Base-by-base conservation (phyloP, 768 basidiomycete species). In the Amanita molliuscula region DNA sequence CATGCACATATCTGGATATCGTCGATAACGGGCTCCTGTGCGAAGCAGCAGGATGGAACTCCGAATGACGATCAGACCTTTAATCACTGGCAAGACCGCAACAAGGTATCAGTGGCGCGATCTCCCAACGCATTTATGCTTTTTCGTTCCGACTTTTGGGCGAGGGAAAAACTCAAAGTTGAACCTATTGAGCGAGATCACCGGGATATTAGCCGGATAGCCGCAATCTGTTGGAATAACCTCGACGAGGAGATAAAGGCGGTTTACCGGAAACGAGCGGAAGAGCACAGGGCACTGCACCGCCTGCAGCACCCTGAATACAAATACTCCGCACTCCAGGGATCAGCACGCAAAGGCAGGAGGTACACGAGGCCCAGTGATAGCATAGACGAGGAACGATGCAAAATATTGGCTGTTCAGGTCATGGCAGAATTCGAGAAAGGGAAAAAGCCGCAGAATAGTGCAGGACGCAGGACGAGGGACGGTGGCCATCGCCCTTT, bases 71-170 rank as follows among this genome's bases (percentile, higher is more conserved):
- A 36, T 35, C 31, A 34, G 6, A 34, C 4, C 11, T 13, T 20
- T 10, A 8, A 25, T 4, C 5, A n/a, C n/a, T n/a, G n/a, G n/a
- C n/a, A 16, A 31, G 6, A 15, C 21, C 33, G 20, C 62, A 64
- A 59, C 65, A 61, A 58, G 20, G 40, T 61, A 59, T 77, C 82
- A 59, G 75, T 85, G 31, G 75, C 78, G 28, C 78, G 85, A 18
- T 85, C 86, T 1, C 74, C 82, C 37, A 89, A 89, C 56, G 79
- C 84, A 4, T 89, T 88, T 68, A 82, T 89, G 61, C 65, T 84
- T 48, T 89, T 76, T 62, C 78, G 85, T 18, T 81, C 76, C 34
- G 72, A 72, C 57, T 73, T 81, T 44, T 83, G 85, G 67, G 68
- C 73, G 3, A 67, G 69, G 54, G 69, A 76, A 29, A 73, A 76